Percentiles rank a stretch among this genome's conserved stretches.
phyloP scores from a whole-genome alignment of 129 eudicot genomes.

The Arctium minus region DNA sequence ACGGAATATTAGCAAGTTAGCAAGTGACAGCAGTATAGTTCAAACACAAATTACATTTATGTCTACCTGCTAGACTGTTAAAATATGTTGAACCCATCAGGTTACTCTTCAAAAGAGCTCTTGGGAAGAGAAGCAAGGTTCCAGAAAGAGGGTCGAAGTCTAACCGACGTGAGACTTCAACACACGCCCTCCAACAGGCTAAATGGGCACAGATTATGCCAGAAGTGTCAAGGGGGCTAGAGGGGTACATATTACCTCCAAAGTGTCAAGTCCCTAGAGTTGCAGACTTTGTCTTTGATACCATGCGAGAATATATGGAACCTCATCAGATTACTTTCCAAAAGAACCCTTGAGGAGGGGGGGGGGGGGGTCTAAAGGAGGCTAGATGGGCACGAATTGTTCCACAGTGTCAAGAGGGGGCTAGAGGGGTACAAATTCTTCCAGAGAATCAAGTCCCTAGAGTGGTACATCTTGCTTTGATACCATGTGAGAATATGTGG shows the following conservation, averaged over 20 bases:
- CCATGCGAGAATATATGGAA: too few species aligned
- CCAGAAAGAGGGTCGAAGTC: neutral
- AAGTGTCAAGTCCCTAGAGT: too few species aligned
- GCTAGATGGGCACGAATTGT: neutral
- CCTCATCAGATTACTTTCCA: too few species aligned
- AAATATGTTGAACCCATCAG: neutral
- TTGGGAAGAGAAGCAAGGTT: neutral
- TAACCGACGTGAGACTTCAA: neutral
- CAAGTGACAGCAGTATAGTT: neutral
- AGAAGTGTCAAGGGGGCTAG: neutral
- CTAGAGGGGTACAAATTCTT: too few species aligned
- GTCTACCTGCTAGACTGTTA: neutral
- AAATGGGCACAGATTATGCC: neutral
- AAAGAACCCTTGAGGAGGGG: neutral
- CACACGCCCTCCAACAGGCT: neutral
- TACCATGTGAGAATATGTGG: neutral
- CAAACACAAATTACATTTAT: neutral
- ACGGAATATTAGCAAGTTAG: conserved; percentile 15
- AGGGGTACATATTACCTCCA: too few species aligned
- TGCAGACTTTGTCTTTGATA: too few species aligned
- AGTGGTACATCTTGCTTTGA: neutral
- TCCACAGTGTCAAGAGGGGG: too few species aligned
- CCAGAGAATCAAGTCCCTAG: neutral
- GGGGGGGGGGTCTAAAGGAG: neutral
- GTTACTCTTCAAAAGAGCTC: neutral